Percentiles rank a stretch among this genome's conserved stretches.
phyloP scores from a whole-genome alignment of 1,139 yeast species.

The Nakaseomyces bracarensis region DNA sequence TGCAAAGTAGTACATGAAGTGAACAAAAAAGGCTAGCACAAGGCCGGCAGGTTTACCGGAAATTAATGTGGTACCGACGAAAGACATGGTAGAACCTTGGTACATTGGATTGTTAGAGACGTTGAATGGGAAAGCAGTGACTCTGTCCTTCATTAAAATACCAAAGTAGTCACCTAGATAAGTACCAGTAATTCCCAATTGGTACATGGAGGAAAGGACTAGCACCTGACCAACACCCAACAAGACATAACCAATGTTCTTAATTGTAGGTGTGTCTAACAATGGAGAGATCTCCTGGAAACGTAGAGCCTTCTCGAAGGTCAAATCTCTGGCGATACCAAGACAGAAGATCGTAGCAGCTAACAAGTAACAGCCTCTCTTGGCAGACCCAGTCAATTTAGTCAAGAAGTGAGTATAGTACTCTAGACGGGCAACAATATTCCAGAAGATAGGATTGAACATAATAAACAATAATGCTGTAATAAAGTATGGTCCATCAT shows the following conservation, averaged over 20 bases:
- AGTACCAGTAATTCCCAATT: constrained; percentile 93
- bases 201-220: constrained; percentile 80
- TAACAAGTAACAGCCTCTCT: constrained; percentile 71
- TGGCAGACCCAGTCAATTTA: constrained; percentile 59
- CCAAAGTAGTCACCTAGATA: constrained; percentile 97
- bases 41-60: constrained; percentile 88
- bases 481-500: constrained; percentile 2
- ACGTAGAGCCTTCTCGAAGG: constrained; percentile 62
- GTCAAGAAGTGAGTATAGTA: constrained; percentile 69
- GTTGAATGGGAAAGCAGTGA: constrained; percentile 91
- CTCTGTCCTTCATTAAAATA: constrained; percentile 81
- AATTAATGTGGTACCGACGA: constrained; percentile 84
- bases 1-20: constrained; percentile 75
- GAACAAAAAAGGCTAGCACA: constrained; percentile 61
- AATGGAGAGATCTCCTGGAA: constrained; percentile 43
- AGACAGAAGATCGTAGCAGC: constrained; percentile 76
- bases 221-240: constrained; percentile 70
- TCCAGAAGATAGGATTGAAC: constrained; percentile 95
- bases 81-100: constrained; percentile 81
- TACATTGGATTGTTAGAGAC: constrained; percentile 93
- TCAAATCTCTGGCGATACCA: constrained; percentile 73
- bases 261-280: constrained; percentile 36
- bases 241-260: constrained; percentile 38
- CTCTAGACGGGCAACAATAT: constrained; percentile 79
- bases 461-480: constrained; percentile 34